A percentile compares a stretch with the other conserved stretches of the same genome.
Conservation (phyloP, 345 rosid species). For the Boechera retrofracta region DNA sequence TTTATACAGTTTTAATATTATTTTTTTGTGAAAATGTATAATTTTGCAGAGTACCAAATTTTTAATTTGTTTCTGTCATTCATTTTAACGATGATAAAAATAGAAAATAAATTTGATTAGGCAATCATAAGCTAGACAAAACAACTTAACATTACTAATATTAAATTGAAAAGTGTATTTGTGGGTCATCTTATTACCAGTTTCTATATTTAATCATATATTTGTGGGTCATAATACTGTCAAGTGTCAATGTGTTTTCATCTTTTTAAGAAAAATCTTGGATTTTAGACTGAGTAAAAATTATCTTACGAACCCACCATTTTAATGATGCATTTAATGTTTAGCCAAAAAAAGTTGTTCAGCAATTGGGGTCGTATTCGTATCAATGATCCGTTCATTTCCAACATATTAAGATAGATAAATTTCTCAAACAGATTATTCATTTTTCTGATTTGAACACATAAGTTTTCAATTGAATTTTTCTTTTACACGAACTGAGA, state of each 20-base stretch:
- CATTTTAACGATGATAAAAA: not conserved
- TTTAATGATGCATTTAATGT: not conserved
- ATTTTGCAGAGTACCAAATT: not conserved
- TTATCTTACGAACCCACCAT: slow-evolving; percentile 11
- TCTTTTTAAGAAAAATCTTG: not conserved
- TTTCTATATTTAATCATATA: not conserved
- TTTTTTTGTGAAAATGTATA: not conserved
- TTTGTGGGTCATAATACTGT: not conserved
- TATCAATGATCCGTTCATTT: not conserved
- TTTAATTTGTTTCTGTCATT: too few relatives aligned
- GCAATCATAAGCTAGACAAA: too few relatives aligned
- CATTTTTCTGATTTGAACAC: too few relatives aligned
- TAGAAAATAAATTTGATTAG: slow-evolving; percentile 1
- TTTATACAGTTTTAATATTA: not conserved
- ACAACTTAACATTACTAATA: too few relatives aligned
- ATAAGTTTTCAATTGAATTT: not conserved
- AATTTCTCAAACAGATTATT: not conserved
- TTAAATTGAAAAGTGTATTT: not conserved
- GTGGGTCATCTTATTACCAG: not conserved
- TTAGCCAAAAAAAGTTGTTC: not conserved
- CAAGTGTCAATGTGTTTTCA: not conserved
- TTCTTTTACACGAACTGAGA: slow-evolving; percentile 10
- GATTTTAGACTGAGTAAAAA: slow-evolving; percentile 1
- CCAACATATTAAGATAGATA: not conserved
- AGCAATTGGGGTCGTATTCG: not conserved